Evolutionary conservation across 306 rosid species (phyloP), one percentile per base, ranked within the genome.

Genomic region (Psophocarpus tetragonolobus): DNA sequence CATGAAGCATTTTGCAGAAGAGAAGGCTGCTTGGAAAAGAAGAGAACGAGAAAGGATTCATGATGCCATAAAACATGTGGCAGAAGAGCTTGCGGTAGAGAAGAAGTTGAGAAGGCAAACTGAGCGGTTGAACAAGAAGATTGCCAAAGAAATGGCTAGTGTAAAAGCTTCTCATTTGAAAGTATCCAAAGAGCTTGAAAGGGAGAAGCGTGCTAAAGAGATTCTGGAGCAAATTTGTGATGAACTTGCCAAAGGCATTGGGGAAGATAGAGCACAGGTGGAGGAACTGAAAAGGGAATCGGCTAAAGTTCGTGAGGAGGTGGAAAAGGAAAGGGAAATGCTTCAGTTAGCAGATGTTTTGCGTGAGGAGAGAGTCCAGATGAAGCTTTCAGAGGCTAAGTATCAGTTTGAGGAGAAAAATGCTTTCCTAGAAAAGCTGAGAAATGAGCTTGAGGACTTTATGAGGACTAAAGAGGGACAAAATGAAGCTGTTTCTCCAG

Each of bases 381-480:
- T 94, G 98, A 94, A 94, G 90, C 92, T 94, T n/a, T 89, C 95
- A 0, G 98, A 94, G 67, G 98, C 97, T 0, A 94, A 88, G 60
- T 89, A 87, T 79, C 92, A 94, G 24, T 94, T 89, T 32, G 98
- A 94, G 87, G 98, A 92, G 88, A 89, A 94, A 80, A 94, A 92
- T 76, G 97, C 91, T 32, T 88, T 85, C 3, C 87, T 94, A 0
- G 97, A 94, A 23, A 81, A 86, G 73, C 85, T 92, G 15, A 92
- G 82, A 54, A 87, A 68, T 42, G 91, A 94, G 78, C 87, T 94
- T 3, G 97, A 90, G 85, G 69, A 76, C 38, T 91, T 73, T 68
- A 67, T 92, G 80, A 81, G 83, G 51, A 84, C 88, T 23, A 88
- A 84, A 76, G 85, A 81, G 33, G 80, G 76, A 78, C 90, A 81